A percentile compares a stretch with the other conserved stretches of the same genome.
phyloP scores from a whole-genome alignment of 306 rosid species.

The Casuarina cunninghamiana region DNA sequence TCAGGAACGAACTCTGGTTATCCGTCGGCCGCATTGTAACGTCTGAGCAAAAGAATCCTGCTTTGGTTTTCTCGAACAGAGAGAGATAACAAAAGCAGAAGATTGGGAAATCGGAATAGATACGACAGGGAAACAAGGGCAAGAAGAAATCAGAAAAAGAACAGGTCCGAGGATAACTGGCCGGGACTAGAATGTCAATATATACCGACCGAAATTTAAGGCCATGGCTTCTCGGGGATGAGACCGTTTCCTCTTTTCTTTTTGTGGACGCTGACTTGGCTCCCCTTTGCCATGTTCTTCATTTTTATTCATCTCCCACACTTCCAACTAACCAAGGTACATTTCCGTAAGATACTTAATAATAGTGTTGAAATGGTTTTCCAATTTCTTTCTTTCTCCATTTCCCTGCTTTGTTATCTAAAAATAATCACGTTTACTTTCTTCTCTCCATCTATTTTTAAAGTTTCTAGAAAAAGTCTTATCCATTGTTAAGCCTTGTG shows the following conservation, averaged over 20 bases:
- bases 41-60: not conserved
- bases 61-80: not conserved
- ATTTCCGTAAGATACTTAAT: too few relatives aligned
- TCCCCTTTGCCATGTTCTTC: conserved; percentile 13
- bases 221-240: conserved; percentile 28
- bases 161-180: conserved; percentile 26
- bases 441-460: too few relatives aligned
- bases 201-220: conserved; percentile 34
- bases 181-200: conserved; percentile 24
- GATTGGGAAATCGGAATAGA: not conserved
- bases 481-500: too few relatives aligned
- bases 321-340: too few relatives aligned
- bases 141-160: conserved; percentile 14
- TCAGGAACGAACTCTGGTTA: conserved; percentile 77
- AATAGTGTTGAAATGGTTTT: too few relatives aligned
- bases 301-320: not conserved
- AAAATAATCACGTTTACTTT: too few relatives aligned
- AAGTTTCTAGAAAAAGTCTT: too few relatives aligned
- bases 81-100: too few relatives aligned
- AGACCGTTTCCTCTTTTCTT: conserved; percentile 39
- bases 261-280: conserved; percentile 39
- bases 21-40: conserved; percentile 78
- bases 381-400: too few relatives aligned
- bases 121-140: not conserved
- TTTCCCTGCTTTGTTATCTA: too few relatives aligned